These are phyloP conservation scores for Carex arenaria DNA, from an alignment of 202 grass and related monocot genomes.

Conservation along the genomic window DNA sequence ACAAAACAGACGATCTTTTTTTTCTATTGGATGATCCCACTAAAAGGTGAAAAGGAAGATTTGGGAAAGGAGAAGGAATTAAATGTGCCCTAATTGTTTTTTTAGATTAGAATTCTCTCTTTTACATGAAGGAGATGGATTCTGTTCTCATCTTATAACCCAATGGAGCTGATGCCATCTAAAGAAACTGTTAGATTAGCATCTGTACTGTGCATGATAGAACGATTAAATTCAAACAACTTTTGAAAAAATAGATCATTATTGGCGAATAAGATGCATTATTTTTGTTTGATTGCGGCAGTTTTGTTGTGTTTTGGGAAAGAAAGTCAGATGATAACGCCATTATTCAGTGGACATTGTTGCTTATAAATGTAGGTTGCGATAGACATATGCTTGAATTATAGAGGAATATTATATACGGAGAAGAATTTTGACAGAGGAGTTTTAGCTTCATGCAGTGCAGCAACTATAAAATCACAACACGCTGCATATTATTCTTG, in stretches of 20 bases:
- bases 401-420: not conserved
- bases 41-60: not conserved
- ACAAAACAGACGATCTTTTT: not conserved
- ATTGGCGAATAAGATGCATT: slow-evolving; percentile 7
- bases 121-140: slow-evolving; percentile 3
- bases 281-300: slow-evolving; percentile 10
- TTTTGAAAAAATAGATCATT: not conserved
- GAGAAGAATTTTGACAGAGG: not conserved
- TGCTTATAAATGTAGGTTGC: not conserved
- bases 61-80: not conserved
- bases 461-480: no score
- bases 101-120: slow-evolving; percentile 16
- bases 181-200: not conserved
- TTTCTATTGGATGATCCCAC: not conserved
- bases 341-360: not conserved
- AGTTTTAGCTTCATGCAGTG: no score
- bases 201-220: not conserved
- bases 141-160: slow-evolving; percentile 3
- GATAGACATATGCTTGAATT: not conserved
- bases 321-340: not conserved
- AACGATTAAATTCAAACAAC: not conserved
- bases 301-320: slow-evolving; percentile 7
- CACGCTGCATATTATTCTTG: no score
- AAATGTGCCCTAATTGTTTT: not conserved
- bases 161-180: not conserved